Base-by-base conservation (phyloP, 345 rosid species). In the Pelargonium nanum region DNA sequence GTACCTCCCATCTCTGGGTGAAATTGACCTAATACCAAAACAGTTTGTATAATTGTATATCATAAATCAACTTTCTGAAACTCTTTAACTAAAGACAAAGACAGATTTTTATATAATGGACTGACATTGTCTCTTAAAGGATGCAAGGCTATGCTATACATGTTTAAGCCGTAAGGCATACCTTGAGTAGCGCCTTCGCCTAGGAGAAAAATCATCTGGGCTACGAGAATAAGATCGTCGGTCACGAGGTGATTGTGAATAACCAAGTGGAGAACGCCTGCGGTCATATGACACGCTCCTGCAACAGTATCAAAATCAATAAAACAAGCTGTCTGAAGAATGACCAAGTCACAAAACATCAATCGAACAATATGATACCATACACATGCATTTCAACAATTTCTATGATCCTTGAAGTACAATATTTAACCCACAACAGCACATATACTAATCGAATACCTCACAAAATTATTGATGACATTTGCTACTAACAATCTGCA, bases 171-270 rank as follows among this genome's bases (percentile, higher is more conserved):
- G 53, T 6, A 5, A 6, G 19, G 24, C 26, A 48, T 63, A 83
- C 85, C 88, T 82, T 50, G 82, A 80, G 63, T 77, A 56, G 9
- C 4, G 72, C 19, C 75, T 60, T 30, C 23, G 40, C 65, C 76
- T 62, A 10, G 82, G 72, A 34, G 81, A 79, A 56, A 73, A 75
- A 71, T 72, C 70, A 16, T 64, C 64, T 40, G 86, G 87, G 50
- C 83, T 80, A 2, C 65, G 85, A 12, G 87, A 74, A 65, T 78
- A 78, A 19, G 84, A 63, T 22, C 64, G 67, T 64, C 68, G 30
- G 54, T 79, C 72, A 22, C 60, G 62, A 16, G 93, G 89, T 17
- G 96, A 83, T 53, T 66, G 80, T 2, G 91, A 80, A 67, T 83
- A 72, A 56, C 59, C 67, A 53, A 2, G 60, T 45, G 90, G 83